Evolutionary conservation across 148 eudicot genomes (phyloP), one percentile per base, ranked within the genome.

Genomic region (Persicaria maculosa): DNA sequence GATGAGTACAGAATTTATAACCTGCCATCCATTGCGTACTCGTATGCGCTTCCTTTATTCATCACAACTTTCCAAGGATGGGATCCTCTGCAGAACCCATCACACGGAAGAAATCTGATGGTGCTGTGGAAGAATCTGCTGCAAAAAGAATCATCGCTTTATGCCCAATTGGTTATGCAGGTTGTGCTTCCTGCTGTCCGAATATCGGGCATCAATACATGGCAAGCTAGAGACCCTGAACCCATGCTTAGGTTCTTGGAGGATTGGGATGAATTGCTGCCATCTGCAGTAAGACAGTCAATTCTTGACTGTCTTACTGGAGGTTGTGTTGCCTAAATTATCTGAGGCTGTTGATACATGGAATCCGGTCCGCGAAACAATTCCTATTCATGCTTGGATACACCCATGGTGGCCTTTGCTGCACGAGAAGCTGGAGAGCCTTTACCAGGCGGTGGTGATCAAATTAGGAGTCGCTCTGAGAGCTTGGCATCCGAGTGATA

Each of bases 321-420:
- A n/a, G 79, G 50, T 93, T 68, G 81, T 91, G 54, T 79, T 89
- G 95, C 95, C 97, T 1, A 94, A 94, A 78, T 74, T 94, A 61
- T 80, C 91, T 44, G 90, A 87, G 76, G 97, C 96, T 20, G 91
- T 91, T 36, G 88, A 86, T 53, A 82, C 88, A 0, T 94, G 98
- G 98, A 93, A 94, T 54, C 97, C 91, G 47, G 86, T 91, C 44
- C 52, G 77, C 65, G 97, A 94, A 85, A 93, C 96, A 6, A 90
- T 94, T 74, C 91, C 98, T 7, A 91, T 94, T 67, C 98, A 94
- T 79, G 84, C 83, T 0, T 91, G 97, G 98, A 72, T 94, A 76
- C 97, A 94, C 77, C 98, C 98, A 25, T 94, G 98, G 98, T 79
- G 91, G 73, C 98, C 97, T 2, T 72, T 88, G 90, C 87, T 77